A percentile compares a stretch with the other conserved stretches of the same genome.
These are phyloP conservation scores for Phytopythium litorale DNA, from an alignment of 352 stramenopile species.

Conservation along the genomic window DNA sequence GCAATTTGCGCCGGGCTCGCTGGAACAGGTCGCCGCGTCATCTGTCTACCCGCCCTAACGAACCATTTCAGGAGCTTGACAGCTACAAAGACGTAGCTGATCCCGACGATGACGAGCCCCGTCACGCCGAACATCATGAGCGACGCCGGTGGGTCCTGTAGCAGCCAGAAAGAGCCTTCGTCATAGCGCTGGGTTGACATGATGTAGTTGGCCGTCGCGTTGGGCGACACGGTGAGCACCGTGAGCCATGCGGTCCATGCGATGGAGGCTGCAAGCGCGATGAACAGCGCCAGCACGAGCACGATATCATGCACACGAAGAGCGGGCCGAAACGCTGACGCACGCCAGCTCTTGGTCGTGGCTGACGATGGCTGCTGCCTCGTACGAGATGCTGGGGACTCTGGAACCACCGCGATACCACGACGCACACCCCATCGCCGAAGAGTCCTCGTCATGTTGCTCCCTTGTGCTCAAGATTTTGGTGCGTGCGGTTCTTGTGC, in stretches of 20 bases:
- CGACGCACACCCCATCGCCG: not conserved
- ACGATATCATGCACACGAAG: not conserved
- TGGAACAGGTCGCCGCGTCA: not conserved
- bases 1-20: not conserved
- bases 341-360: not conserved
- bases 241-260: not conserved
- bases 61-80: slow-evolving; percentile 6
- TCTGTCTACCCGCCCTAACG: not conserved
- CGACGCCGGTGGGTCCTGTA: slow-evolving; percentile 18
- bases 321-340: not conserved
- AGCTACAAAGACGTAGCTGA: slow-evolving; percentile 22
- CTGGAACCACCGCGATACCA: not conserved
- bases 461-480: not conserved
- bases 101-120: slow-evolving; percentile 13
- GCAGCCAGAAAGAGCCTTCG: slow-evolving; percentile 34
- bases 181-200: slow-evolving; percentile 29
- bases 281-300: not conserved
- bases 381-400: not conserved
- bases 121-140: slow-evolving; percentile 15
- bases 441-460: not conserved
- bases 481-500: not conserved
- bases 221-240: slow-evolving; percentile 7
- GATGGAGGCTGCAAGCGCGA: not conserved
- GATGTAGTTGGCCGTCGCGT: slow-evolving; percentile 27
- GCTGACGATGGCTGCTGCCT: not conserved